Percentiles rank a stretch among this genome's conserved stretches.
These are phyloP conservation scores for Metarhizium album DNA, from an alignment of 2,329 filamentous ascomycete genomes.

Conservation along the genomic window DNA sequence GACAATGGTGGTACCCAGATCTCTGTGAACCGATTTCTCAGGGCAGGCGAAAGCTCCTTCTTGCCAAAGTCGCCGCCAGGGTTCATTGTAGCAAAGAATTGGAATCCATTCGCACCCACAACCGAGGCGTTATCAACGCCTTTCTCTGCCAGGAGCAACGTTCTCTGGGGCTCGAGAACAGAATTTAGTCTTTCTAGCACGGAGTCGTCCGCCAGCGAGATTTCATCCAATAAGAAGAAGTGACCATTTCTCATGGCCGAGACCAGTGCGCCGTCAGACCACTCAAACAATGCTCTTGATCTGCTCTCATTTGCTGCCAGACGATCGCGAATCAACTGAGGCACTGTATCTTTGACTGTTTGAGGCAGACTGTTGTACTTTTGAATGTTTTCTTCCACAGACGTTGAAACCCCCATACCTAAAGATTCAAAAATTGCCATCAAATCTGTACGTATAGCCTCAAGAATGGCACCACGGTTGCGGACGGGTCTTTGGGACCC, in stretches of 20 bases:
- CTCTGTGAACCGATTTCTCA: constrained; percentile 95
- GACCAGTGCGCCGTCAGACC: constrained; percentile 88
- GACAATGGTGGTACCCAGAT: constrained; percentile 94
- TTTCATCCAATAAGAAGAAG: constrained; percentile 93
- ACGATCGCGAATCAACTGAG: constrained; percentile 34
- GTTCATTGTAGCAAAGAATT: constrained; percentile 98
- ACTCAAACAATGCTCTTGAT: constrained; percentile 84
- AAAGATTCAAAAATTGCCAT: constrained; percentile 30
- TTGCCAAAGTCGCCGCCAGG: constrained; percentile 98
- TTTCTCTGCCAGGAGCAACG: constrained; percentile 86
- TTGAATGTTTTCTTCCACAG: constrained; percentile 45
- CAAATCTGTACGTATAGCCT: constrained; percentile 54
- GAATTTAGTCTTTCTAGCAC: constrained; percentile 94
- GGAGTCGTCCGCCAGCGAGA: constrained; percentile 94
- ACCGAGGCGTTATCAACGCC: constrained; percentile 76
- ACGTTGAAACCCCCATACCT: constrained; percentile 27
- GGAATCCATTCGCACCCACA: constrained; percentile 66
- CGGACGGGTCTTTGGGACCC: constrained; percentile 87
- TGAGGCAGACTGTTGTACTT: constrained; percentile 41
- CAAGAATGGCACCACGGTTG: constrained; percentile 65
- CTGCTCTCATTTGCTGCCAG: constrained; percentile 44
- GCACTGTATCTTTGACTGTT: constrained; percentile 37
- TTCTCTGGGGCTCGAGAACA: constrained; percentile 80
- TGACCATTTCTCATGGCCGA: constrained; percentile 85
- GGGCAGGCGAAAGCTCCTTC: constrained; percentile 86